Base-by-base conservation (phyloP, 345 rosid genomes). In the Euphorbia peplus region DNA sequence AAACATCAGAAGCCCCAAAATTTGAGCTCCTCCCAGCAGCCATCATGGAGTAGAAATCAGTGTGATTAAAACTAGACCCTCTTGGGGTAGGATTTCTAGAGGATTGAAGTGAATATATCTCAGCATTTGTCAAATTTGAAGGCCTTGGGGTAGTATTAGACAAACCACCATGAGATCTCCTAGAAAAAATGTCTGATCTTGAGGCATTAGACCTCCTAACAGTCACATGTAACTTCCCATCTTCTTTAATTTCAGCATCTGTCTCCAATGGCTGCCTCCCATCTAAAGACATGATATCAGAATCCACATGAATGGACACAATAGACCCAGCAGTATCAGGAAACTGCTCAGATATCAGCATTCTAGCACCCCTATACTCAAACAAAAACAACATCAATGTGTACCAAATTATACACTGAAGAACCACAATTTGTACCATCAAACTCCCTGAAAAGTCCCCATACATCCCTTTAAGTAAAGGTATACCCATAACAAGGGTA, bases 381-480 rank as follows among this genome's bases (percentile, higher is more conserved):
- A 93, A 91, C 39, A 93, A 70, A 63, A 91, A 93, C 61, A 93
- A 85, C 50, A 93, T 88, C 21, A 93, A 84, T 32, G 98, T 93
- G 80, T 93, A 93, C 98, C 98, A 93, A 8, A 93, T 91, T 53
- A 93, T 91, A 70, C 97, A 91, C 82, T 93, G 98, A 21, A 93
- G 87, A 37, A 93, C 98, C 2, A 93, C 96, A 47, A 91, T 87
- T 39, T 93, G 98, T 5, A 93, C 96, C 98, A 93, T 93, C 25
- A 93, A 86, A 63, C 83, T 89, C 1, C 97, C 95, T 0, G 97
- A 83, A 41, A 73, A 77, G 0, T 67, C 30, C 0, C 90, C 95
- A 73, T 95, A 95, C 99, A 95, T 95, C 29, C 97, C 99, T 73
- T 83, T 87, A 26, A 95, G 81, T 8, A 95, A 56, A 16, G 99